A percentile compares a stretch with the other conserved stretches of the same genome.
These are phyloP conservation scores for Lentinula guzmanii DNA, from an alignment of 768 basidiomycete species.

Conservation along the genomic window DNA sequence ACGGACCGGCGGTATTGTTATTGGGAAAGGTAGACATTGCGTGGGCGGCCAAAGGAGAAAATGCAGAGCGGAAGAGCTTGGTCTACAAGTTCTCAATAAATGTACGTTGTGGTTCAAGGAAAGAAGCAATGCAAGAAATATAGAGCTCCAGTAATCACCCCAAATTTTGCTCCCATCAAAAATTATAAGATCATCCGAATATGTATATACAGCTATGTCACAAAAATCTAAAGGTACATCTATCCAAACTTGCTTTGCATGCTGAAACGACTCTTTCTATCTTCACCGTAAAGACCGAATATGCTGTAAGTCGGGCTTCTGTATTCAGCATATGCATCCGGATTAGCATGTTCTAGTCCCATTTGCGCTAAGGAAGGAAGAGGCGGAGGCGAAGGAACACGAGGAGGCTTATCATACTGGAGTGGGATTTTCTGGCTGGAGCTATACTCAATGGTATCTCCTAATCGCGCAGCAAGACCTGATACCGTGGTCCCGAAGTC, in stretches of 20 bases:
- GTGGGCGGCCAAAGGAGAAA: neutral
- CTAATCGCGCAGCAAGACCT: constrained; percentile 17
- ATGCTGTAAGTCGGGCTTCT: constrained; percentile 81
- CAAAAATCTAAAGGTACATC: neutral
- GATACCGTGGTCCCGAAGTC: constrained; percentile 40
- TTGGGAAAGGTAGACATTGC: constrained; percentile 9
- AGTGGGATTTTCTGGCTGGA: neutral
- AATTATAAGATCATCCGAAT: neutral
- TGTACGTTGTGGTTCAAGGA: neutral
- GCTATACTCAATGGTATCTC: constrained; percentile 1
- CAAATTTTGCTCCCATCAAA: neutral
- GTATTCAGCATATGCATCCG: constrained; percentile 59
- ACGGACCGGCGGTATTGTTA: neutral
- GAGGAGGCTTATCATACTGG: constrained; percentile 57
- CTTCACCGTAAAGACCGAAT: constrained; percentile 65
- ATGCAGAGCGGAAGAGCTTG: neutral
- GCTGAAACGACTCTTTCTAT: constrained; percentile 42
- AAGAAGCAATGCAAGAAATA: neutral
- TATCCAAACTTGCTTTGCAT: constrained; percentile 1
- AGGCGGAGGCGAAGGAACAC: constrained; percentile 75
- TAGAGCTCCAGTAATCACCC: neutral
- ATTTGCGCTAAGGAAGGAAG: constrained; percentile 73
- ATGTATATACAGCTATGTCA: neutral
- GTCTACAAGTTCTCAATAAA: constrained; percentile 1
- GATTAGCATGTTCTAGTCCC: constrained; percentile 60